phyloP scores from a whole-genome alignment of 306 rosid species.

The Styphnolobium japonicum region DNA sequence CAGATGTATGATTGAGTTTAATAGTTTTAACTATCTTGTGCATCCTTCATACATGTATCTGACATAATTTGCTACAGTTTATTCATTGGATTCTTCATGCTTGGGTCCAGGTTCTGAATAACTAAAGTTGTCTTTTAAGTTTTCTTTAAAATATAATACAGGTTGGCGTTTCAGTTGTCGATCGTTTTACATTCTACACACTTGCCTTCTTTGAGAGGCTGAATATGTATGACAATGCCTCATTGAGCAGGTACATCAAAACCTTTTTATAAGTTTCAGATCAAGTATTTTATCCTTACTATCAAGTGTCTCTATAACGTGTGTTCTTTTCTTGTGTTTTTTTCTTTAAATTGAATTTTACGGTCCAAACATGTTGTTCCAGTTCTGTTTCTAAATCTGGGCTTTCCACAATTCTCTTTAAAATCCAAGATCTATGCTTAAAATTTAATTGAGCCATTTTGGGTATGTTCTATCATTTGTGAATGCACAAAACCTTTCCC shows the following conservation, averaged over 20 bases:
- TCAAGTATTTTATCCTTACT: background rate
- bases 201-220: slow-evolving; percentile 90
- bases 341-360: slow-evolving; percentile 24
- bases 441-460: background rate
- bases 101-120: background rate
- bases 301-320: background rate
- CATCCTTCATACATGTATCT: background rate
- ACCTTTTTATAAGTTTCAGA: background rate
- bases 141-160: slow-evolving; percentile 28
- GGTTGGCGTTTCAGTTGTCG: slow-evolving; percentile 98
- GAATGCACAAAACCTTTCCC: background rate
- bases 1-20: slow-evolving; percentile 65
- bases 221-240: slow-evolving; percentile 91
- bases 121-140: slow-evolving; percentile 12
- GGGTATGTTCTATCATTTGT: background rate
- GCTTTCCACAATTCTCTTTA: background rate
- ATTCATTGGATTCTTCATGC: background rate
- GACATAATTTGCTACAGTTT: slow-evolving; percentile 12
- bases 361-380: background rate
- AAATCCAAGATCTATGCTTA: background rate
- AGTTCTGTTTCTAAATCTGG: slow-evolving; percentile 5
- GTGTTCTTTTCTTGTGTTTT: slow-evolving; percentile 5
- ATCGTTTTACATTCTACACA: slow-evolving; percentile 91
- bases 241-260: slow-evolving; percentile 69
- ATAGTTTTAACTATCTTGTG: background rate